phyloP scores from a whole-genome alignment of 352 stramenopile species.

The Blastocystis sp. region DNA sequence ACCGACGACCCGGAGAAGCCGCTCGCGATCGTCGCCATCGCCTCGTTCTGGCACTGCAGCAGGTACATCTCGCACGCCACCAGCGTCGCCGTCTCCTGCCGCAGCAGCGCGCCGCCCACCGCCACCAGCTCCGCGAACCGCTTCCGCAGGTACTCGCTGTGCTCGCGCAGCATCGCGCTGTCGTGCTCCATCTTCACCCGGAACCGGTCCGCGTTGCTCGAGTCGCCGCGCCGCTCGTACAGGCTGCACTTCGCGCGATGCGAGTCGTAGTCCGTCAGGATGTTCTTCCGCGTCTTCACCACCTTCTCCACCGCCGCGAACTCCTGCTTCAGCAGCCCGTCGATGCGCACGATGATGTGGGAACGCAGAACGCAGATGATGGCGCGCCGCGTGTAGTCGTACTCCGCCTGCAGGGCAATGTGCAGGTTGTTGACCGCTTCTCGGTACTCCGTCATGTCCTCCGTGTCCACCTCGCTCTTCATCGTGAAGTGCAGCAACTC shows the following conservation, averaged over 20 bases:
- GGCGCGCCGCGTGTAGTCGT: conserved; percentile 52
- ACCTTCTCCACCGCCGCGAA: conserved; percentile 62
- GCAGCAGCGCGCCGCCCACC: conserved; percentile 1
- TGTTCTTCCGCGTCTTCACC: conserved; percentile 67
- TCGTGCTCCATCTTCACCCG: conserved; percentile 66
- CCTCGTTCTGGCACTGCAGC: conserved; percentile 38
- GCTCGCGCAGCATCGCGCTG: conserved; percentile 46
- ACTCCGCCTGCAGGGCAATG: conserved; percentile 32
- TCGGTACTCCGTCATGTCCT: conserved; percentile 39
- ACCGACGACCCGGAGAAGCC: neutral
- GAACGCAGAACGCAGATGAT: conserved; percentile 58
- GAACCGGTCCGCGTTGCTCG: conserved; percentile 59
- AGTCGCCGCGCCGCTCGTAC: conserved; percentile 52
- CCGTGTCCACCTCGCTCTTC: conserved; percentile 19
- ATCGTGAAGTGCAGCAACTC: conserved; percentile 54
- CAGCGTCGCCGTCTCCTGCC: conserved; percentile 26
- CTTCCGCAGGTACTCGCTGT: conserved; percentile 52
- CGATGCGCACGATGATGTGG: conserved; percentile 53
- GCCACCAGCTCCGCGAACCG: conserved; percentile 38
- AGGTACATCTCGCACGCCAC: conserved; percentile 59
- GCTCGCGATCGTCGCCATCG: conserved; percentile 42
- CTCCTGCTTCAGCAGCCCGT: conserved; percentile 46
- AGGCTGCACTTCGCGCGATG: conserved; percentile 29
- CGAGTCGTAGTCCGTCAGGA: neutral
- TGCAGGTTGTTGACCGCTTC: conserved; percentile 35